Base-by-base conservation (phyloP, 2,329 filamentous ascomycete genomes). In the Lecanosticta acicola region DNA sequence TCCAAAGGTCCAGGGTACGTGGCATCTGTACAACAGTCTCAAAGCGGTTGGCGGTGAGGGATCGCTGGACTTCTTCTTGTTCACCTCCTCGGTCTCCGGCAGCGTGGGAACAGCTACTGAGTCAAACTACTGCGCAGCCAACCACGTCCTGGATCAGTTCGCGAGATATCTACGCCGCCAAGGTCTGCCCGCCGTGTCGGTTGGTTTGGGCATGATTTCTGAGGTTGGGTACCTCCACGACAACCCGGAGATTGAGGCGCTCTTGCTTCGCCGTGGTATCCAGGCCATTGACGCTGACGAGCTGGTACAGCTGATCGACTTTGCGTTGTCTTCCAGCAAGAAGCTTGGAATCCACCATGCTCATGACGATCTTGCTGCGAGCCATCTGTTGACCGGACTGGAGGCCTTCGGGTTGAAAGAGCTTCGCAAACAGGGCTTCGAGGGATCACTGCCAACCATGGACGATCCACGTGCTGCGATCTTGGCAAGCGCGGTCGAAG, bases 81-180 rank as follows among this genome's bases (percentile, higher is more conserved):
- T 79, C 29, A 64, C 80, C 7, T 75, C 76, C 17, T 78, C 74
- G 32, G 71, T 76, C 1, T 70, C 75, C 0, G 76, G 76, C 26
- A 64, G 80, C 11, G 75, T 79, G 32, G 79, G 78, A 13, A 78
- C 38, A 3, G 19, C 38, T 17, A 74, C 52, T 70, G 72, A 4
- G 75, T 76, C 0, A 78, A 81, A 50, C 71, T 81, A 81, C 49
- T 72, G 76, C 2, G 75, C 77, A 0, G 76, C 74, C 1, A 80
- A 59, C 37, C 45, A 51, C 29, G 63, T 55, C 50, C 49, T 58
- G 13, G 56, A 62, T 35, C 45, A 55, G 2, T 50, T 67, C 39
- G 53, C 54, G 1, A 38, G 43, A 1, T 63, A 62, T 24, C 57
- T 66, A 5, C 48, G 36, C 2, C 4, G 13, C 1, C 54, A 45